Conservation (phyloP, 148 eudicot genomes). For the Vaccinium macrocarpon region DNA sequence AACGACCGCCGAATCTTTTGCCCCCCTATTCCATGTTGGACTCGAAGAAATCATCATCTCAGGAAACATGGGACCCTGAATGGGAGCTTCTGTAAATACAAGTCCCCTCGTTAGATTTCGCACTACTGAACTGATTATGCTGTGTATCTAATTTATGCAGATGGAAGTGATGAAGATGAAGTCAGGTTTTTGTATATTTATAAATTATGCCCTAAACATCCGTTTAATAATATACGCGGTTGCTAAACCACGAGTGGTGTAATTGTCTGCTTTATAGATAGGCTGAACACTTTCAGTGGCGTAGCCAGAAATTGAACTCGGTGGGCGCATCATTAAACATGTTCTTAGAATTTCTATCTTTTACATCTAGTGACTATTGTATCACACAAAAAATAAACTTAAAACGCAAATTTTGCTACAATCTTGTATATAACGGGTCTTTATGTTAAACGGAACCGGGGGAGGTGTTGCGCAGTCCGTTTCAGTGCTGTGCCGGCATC, state of each 20-base stretch:
- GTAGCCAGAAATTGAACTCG: too few species aligned
- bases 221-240: background rate
- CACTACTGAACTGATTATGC: constrained; percentile 4
- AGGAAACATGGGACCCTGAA: constrained; percentile 28
- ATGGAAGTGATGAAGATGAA: constrained; percentile 12
- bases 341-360: too few species aligned
- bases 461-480: too few species aligned
- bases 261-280: background rate
- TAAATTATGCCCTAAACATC: background rate
- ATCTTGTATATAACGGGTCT: too few species aligned
- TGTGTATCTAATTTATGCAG: background rate
- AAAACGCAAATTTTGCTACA: too few species aligned
- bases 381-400: too few species aligned
- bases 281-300: background rate
- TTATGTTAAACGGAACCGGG: too few species aligned
- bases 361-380: too few species aligned
- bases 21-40: background rate
- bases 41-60: constrained; percentile 8
- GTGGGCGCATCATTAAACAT: too few species aligned
- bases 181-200: background rate
- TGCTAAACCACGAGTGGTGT: background rate
- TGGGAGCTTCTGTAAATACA: constrained; percentile 45
- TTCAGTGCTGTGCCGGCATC: too few species aligned
- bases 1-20: constrained; percentile 9
- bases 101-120: constrained; percentile 8